Evolutionary conservation across 495 filamentous ascomycete genomes (phyloP), one percentile per base, ranked within the genome.

Genomic region (Rhypophila decipiens): DNA sequence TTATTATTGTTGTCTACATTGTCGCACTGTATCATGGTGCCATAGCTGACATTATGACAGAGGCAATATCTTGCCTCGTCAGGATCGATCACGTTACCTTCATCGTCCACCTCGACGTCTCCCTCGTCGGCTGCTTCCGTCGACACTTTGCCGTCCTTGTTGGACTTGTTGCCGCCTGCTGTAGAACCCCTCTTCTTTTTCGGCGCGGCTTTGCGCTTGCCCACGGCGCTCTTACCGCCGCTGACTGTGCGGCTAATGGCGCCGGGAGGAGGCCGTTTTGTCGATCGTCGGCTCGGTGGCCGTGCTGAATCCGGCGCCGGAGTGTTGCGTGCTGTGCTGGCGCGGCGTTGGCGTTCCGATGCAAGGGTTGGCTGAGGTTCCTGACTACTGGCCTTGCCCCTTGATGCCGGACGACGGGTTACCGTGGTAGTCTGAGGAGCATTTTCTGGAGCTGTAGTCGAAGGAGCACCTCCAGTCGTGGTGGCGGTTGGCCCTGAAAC

Each of bases 11-110:
- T 13, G 13, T 33, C 82, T 45, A 71, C 68, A 58, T 94, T 95
- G 57, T 97, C 93, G 57, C 93, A 98, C 55, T 83, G 83, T 59
- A 98, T 90, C 93, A 98, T 98, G 21, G 80, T 84, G 42, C 93
- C 93, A 61, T 83, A 95, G 60, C 88, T 95, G 35, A 97, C 89
- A 46, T 91, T 78, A 48, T 89, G 85, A 65, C 93, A 98, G 11
- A 93, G 62, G 65, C 93, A 98, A 63, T 96, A 98, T 42, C 82
- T 74, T 12, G 87, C 83, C 69, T 96, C 93, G 53, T 90, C 76
- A 4, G 87, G 83, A 65, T 95, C 89, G 56, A 95, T 88, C 48
- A 84, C 72, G 57, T 95, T 90, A 5, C 76, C 80, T 42, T 79
- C 80, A 45, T 82, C 80, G 41, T 78, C 76, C 42, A 80, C 72